Evolutionary conservation across 805 yeast species (phyloP), one percentile per base, ranked within the genome.

Genomic region (Wickerhamiella sergipiensis): DNA sequence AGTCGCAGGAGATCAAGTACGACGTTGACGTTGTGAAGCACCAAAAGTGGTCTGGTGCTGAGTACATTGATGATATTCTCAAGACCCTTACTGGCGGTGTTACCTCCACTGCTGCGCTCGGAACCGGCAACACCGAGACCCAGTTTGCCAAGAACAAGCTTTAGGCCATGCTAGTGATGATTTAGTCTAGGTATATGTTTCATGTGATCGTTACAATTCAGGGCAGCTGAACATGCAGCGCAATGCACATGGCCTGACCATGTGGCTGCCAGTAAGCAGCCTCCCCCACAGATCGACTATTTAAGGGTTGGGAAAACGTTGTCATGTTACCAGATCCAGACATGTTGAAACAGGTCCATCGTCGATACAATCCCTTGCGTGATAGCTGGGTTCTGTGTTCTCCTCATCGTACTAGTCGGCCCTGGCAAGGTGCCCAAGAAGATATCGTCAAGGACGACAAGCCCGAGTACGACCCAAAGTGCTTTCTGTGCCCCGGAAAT

Each of bases 21-120:
- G 89, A 86, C 57, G 95, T 89, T 58, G 97, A 90, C 69, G 95
- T 90, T 53, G 94, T 90, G 57, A 90, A 88, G 76, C 97, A 90
- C 70, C 97, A 90, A 71, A 87, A 89, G 70, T 90, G 97, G 97
- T 87, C 96, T 43, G 97, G 97, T 66, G 97, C 97, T 29, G 95
- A 86, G 71, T 89, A 87, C 73, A 83, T 90, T 64, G 97, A 90
- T 69, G 82, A 86, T 53, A 74, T 90, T 64, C 80, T 90, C 68
- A 88, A 83, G 69, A 74, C 87, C 70, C 92, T 88, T 23, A 82
- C 92, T 51, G 97, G 97, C 62, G 97, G 97, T 72, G 84, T 89
- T 52, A 76, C 89, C 48, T 83, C 95, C 18, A 90, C 97, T 47
- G 95, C 97, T 58, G 97, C 97, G 47, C 90, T 90, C 97, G 97